These are phyloP conservation scores for Glomus cerebriforme DNA, from an alignment of 192 early-diverging fungal genomes.

Conservation along the genomic window DNA sequence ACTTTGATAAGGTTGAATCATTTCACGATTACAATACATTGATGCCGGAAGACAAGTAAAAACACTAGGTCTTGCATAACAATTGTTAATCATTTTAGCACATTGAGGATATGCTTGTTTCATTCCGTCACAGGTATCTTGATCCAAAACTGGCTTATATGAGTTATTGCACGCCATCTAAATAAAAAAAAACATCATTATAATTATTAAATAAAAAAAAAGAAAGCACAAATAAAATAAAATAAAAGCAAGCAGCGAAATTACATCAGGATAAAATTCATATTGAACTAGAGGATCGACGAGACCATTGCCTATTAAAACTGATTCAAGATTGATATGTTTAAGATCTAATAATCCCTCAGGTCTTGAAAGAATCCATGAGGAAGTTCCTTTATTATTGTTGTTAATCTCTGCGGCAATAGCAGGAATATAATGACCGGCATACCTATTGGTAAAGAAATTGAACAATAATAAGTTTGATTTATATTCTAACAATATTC, in stretches of 20 bases:
- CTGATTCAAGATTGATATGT: slow-evolving; percentile 68
- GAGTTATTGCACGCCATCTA: slow-evolving; percentile 68
- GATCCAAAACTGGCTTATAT: slow-evolving; percentile 75
- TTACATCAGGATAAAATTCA: slow-evolving; percentile 73
- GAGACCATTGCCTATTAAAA: slow-evolving; percentile 91
- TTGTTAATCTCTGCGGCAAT: slow-evolving; percentile 80
- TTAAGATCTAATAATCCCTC: slow-evolving; percentile 34
- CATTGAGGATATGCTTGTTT: slow-evolving; percentile 72
- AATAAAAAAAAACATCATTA: neutral
- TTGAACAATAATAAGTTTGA: neutral
- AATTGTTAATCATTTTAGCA: slow-evolving; percentile 69
- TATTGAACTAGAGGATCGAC: slow-evolving; percentile 89
- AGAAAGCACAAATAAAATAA: neutral
- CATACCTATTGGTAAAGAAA: slow-evolving; percentile 48
- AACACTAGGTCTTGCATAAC: slow-evolving; percentile 80
- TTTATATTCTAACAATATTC: neutral
- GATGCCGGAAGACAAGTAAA: slow-evolving; percentile 82
- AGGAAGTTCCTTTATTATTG: slow-evolving; percentile 63
- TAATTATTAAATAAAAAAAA: neutral
- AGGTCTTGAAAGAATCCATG: slow-evolving; percentile 35
- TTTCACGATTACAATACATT: slow-evolving; percentile 83
- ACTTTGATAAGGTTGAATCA: slow-evolving; percentile 77
- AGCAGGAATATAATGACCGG: slow-evolving; percentile 94
- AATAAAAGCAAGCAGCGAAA: neutral
- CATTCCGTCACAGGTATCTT: slow-evolving; percentile 79